Percentiles rank a stretch among this genome's conserved stretches.
phyloP scores from a whole-genome alignment of 441 rosid species.

The Flueggea neowawraea region DNA sequence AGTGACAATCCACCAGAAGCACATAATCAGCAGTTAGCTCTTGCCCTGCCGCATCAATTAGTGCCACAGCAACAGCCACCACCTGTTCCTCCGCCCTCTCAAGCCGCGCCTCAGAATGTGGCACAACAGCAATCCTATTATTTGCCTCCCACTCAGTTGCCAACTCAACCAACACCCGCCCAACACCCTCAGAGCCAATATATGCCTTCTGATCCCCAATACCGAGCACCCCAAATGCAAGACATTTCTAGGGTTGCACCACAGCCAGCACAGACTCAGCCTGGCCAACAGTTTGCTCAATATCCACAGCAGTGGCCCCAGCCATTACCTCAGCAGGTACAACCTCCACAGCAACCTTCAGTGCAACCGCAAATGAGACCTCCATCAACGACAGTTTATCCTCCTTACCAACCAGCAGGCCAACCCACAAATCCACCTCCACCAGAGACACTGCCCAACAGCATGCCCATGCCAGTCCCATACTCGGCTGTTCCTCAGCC shows the following conservation, averaged over 20 bases:
- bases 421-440: conserved; percentile 47
- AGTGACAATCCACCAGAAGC: conserved; percentile 52
- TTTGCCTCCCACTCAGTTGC: conserved; percentile 50
- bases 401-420: conserved; percentile 54
- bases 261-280: conserved; percentile 34
- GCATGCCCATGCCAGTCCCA: conserved; percentile 63
- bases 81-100: conserved; percentile 37
- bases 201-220: conserved; percentile 51
- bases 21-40: conserved; percentile 82
- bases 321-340: conserved; percentile 55
- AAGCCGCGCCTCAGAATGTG: conserved; percentile 45
- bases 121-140: conserved; percentile 63
- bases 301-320: conserved; percentile 78
- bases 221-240: conserved; percentile 51
- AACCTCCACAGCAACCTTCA: conserved; percentile 38
- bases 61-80: conserved; percentile 50
- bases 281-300: conserved; percentile 49
- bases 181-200: conserved; percentile 46
- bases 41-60: conserved; percentile 83
- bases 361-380: conserved; percentile 55
- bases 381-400: conserved; percentile 47
- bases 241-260: conserved; percentile 44
- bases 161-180: conserved; percentile 30
- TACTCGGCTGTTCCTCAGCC: conserved; percentile 71
- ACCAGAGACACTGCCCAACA: conserved; percentile 41